phyloP scores from a whole-genome alignment of 805 yeast genomes.

The Allodekkera sacchari region DNA sequence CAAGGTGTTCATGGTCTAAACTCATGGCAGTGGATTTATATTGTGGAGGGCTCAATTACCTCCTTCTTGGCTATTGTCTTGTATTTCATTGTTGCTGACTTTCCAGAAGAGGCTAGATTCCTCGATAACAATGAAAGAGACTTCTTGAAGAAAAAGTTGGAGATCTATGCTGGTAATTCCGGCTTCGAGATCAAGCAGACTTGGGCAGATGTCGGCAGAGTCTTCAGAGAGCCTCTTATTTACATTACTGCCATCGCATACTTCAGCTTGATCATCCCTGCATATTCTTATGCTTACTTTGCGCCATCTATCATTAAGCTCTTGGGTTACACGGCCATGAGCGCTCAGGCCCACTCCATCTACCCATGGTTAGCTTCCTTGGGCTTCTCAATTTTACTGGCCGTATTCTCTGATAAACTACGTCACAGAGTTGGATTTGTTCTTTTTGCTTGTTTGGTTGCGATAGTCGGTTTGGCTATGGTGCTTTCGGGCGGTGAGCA shows the following conservation, averaged over 20 bases:
- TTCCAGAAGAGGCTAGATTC: conserved; percentile 62
- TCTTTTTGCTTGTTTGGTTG: conserved; percentile 24
- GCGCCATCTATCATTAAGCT: conserved; percentile 57
- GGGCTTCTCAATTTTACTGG: conserved; percentile 54
- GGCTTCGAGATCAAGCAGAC: conserved; percentile 41
- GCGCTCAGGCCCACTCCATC: conserved; percentile 73
- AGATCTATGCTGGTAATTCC: conserved; percentile 41
- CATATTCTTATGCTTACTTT: conserved; percentile 69
- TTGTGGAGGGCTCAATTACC: conserved; percentile 30
- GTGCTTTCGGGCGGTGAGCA: conserved; percentile 34
- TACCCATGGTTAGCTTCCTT: conserved; percentile 82
- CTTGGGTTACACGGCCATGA: conserved; percentile 59
- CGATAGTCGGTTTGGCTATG: conserved; percentile 49
- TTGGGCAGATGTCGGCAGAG: conserved; percentile 33
- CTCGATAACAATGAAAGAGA: conserved; percentile 42
- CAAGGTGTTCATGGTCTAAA: conserved; percentile 34
- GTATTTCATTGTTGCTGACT: conserved; percentile 51
- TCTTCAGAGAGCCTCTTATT: conserved; percentile 53
- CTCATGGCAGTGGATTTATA: conserved; percentile 42
- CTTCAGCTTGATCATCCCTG: conserved; percentile 61
- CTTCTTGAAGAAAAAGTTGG: conserved; percentile 52
- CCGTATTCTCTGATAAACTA: conserved; percentile 50
- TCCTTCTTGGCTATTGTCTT: conserved; percentile 25
- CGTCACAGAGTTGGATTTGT: conserved; percentile 39
- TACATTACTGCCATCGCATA: conserved; percentile 53